phyloP scores from a whole-genome alignment of 2,329 filamentous ascomycete species.

The Akanthomyces lecanii region DNA sequence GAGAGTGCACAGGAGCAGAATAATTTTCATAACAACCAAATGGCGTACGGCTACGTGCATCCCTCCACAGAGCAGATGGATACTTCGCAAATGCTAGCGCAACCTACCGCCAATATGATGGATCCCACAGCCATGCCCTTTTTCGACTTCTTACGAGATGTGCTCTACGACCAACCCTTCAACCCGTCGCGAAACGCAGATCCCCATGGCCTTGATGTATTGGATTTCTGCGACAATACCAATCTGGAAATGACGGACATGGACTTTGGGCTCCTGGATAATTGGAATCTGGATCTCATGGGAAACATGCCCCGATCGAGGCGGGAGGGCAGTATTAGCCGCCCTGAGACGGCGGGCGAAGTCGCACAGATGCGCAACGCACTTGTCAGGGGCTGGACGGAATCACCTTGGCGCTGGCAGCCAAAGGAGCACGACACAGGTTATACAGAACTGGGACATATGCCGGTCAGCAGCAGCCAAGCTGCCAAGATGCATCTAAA shows the following conservation, averaged over 20 bases:
- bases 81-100: constrained; percentile 18
- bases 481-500: constrained; percentile 36
- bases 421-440: constrained; percentile 41
- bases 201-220: constrained; percentile 39
- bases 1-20: constrained; percentile 24
- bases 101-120: constrained; percentile 19
- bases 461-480: constrained; percentile 40
- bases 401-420: constrained; percentile 49
- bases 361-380: constrained; percentile 44
- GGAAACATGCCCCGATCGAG: constrained; percentile 11
- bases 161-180: constrained; percentile 45
- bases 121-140: constrained; percentile 40
- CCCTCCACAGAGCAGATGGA: constrained; percentile 4
- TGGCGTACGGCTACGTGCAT: not conserved
- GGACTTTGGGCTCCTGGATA: constrained; percentile 48
- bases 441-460: constrained; percentile 41
- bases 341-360: constrained; percentile 37
- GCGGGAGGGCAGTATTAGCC: constrained; percentile 22
- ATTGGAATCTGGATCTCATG: constrained; percentile 43
- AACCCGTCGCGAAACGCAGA: constrained; percentile 34
- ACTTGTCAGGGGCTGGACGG: constrained; percentile 45
- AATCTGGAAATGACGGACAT: constrained; percentile 49
- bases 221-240: constrained; percentile 48
- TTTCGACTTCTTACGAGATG: constrained; percentile 47
- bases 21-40: constrained; percentile 17